These are phyloP conservation scores for Pestalotiopsis sp. DNA, from an alignment of 2,329 filamentous ascomycete species.

Conservation along the genomic window DNA sequence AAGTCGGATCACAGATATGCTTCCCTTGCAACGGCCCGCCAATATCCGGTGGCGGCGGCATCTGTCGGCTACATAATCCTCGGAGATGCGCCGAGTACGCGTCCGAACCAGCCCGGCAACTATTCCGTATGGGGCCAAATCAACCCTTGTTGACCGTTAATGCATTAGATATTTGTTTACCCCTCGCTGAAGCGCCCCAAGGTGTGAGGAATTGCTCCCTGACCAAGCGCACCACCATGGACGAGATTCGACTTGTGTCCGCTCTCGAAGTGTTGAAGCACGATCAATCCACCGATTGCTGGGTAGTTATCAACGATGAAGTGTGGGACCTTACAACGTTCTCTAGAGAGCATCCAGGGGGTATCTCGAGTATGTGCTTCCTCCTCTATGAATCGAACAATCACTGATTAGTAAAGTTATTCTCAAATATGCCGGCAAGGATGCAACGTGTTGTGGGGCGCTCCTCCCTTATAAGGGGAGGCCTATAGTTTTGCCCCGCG, in stretches of 20 bases:
- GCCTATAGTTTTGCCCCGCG: too few relatives aligned
- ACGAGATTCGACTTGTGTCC: not conserved
- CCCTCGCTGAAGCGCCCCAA: not conserved
- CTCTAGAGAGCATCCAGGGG: not conserved
- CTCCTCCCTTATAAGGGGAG: too few relatives aligned
- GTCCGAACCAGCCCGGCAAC: not conserved
- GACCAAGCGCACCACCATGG: not conserved
- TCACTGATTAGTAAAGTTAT: conserved; percentile 36
- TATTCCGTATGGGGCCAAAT: not conserved
- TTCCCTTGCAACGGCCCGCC: too few relatives aligned
- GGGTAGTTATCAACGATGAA: not conserved
- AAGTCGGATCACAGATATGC: too few relatives aligned
- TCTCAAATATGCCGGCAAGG: conserved; percentile 51
- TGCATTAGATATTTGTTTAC: not conserved
- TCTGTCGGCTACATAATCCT: not conserved
- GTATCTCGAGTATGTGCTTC: not conserved
- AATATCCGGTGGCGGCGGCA: not conserved
- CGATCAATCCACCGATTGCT: not conserved
- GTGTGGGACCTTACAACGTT: not conserved
- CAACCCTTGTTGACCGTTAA: not conserved
- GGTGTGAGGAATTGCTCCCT: not conserved
- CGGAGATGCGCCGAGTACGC: not conserved
- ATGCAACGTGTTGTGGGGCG: too few relatives aligned
- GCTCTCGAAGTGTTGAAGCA: not conserved
- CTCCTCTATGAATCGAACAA: not conserved